Percentiles rank a stretch among this genome's conserved stretches.
phyloP scores from a whole-genome alignment of 2,329 filamentous ascomycete genomes.

The Calonectria crousiana region DNA sequence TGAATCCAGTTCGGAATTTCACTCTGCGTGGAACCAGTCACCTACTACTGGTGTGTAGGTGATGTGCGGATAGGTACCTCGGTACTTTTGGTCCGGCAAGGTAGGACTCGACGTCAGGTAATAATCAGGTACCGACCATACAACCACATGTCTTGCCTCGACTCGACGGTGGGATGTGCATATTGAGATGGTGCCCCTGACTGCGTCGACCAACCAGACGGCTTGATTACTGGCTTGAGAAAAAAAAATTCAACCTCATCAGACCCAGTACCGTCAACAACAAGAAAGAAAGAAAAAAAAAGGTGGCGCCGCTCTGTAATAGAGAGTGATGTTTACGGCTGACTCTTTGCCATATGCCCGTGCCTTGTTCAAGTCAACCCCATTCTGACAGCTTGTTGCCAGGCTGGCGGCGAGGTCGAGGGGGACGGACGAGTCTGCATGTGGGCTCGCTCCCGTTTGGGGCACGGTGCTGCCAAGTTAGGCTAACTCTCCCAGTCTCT shows the following conservation, averaged over 20 bases:
- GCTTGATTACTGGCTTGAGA: neutral
- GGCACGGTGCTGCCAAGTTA: slow-evolving; percentile 7
- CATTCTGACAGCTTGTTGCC: slow-evolving; percentile 5
- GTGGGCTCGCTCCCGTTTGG: neutral
- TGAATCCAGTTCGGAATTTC: neutral
- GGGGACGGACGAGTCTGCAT: neutral
- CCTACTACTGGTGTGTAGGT: neutral
- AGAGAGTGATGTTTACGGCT: neutral
- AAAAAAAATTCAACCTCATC: neutral
- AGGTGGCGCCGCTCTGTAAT: neutral
- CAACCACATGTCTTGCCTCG: slow-evolving; percentile 16
- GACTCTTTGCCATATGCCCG: neutral
- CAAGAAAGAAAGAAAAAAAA: neutral
- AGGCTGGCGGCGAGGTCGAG: neutral
- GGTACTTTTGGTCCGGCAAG: neutral
- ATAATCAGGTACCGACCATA: slow-evolving; percentile 28
- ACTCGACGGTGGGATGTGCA: slow-evolving; percentile 18
- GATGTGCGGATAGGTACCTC: slow-evolving; percentile 1
- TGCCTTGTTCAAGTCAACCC: neutral
- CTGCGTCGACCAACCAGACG: slow-evolving; percentile 9
- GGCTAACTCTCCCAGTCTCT: slow-evolving; percentile 14
- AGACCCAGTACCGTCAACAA: neutral
- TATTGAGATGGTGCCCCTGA: slow-evolving; percentile 6
- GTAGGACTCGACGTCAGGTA: slow-evolving; percentile 24
- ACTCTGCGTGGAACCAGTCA: neutral